Conservation (phyloP, 2,329 filamentous ascomycete genomes). For the Epichloe typhina region DNA sequence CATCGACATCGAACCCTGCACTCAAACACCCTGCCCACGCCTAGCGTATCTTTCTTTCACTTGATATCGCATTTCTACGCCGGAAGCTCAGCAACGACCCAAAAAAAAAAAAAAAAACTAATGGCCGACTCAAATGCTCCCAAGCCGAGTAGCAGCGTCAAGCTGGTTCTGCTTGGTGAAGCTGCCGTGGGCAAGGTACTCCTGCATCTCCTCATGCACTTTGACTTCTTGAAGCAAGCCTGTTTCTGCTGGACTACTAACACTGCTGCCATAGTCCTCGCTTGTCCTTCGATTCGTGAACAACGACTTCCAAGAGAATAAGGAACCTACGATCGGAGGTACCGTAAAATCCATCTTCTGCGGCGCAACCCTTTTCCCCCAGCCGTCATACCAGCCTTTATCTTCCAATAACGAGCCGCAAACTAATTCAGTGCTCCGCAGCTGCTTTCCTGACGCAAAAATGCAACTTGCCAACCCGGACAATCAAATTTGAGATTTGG, state of each 20-base stretch:
- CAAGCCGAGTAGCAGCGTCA: conserved; percentile 98
- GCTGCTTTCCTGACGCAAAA: conserved; percentile 98
- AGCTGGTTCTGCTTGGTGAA: conserved; percentile 94
- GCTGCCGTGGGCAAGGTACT: conserved; percentile 93
- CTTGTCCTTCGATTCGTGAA: conserved; percentile 97
- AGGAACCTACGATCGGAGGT: conserved; percentile 98
- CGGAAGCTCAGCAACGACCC: neutral
- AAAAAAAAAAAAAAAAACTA: conserved; percentile 3
- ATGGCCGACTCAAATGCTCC: conserved; percentile 48
- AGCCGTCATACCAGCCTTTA: neutral
- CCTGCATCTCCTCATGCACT: neutral
- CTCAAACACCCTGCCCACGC: neutral
- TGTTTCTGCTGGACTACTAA: conserved; percentile 13
- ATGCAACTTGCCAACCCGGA: conserved; percentile 86
- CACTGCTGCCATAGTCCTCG: conserved; percentile 54
- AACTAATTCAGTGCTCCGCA: conserved; percentile 21
- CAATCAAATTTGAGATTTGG: conserved; percentile 94
- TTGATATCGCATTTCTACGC: neutral
- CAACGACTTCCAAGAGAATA: conserved; percentile 99
- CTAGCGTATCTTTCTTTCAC: neutral
- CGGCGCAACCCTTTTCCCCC: neutral
- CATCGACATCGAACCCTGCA: neutral
- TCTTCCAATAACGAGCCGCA: neutral
- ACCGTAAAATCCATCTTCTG: conserved; percentile 20
- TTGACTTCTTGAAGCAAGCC: neutral